These are phyloP conservation scores for Botrytis pseudocinerea DNA, from an alignment of 2,329 filamentous ascomycete genomes.

Conservation along the genomic window DNA sequence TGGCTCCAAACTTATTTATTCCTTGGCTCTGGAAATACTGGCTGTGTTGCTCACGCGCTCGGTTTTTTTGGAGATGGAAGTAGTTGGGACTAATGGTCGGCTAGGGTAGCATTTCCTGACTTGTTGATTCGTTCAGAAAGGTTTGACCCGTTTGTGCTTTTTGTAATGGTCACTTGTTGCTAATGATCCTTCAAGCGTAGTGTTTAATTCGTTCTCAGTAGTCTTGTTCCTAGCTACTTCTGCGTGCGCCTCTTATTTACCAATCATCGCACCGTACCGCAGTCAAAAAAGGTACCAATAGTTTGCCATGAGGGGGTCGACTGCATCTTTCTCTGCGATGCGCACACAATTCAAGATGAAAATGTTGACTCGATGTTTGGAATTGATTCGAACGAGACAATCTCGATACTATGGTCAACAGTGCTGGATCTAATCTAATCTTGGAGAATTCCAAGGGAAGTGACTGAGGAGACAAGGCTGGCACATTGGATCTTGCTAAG, in stretches of 20 bases:
- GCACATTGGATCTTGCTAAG: background rate
- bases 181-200: constrained; percentile 12
- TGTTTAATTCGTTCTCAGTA: background rate
- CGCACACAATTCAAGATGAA: background rate
- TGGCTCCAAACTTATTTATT: background rate
- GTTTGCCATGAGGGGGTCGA: background rate
- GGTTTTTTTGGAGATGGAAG: background rate
- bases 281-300: constrained; percentile 5
- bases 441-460: background rate
- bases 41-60: constrained; percentile 6
- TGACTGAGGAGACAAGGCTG: background rate
- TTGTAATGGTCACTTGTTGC: constrained; percentile 2
- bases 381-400: background rate
- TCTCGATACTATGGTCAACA: background rate
- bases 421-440: constrained; percentile 1
- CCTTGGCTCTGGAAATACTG: constrained; percentile 6
- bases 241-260: constrained; percentile 4
- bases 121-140: background rate
- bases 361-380: background rate
- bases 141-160: constrained; percentile 7
- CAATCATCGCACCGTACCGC: background rate
- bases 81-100: constrained; percentile 8
- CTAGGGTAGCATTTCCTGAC: background rate
- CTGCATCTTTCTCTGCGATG: background rate
- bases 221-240: background rate